Base-by-base conservation (phyloP, 768 basidiomycete species). In the Psilocybe sp. region DNA sequence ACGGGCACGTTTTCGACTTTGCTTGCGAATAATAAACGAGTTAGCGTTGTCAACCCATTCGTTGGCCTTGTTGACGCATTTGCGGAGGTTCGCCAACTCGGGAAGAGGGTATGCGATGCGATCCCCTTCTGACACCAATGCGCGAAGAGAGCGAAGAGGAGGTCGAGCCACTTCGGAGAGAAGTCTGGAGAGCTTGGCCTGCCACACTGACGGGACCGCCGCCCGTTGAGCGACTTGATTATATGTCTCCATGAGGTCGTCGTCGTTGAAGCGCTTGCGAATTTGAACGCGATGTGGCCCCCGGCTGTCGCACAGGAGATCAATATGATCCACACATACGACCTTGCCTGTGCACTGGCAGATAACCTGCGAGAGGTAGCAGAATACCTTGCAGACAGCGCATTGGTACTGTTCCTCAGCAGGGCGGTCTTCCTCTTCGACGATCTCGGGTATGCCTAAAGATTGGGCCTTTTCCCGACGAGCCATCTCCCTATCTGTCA, bases 361-460 rank as follows among this genome's bases (percentile, higher is more conserved):
- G 50, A 81, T 85, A 63, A 98, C 76, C 62, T 97, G 95, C 1
- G 97, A 94, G 37, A 99, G 82, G 66, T 97, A 98, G 69, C 89
- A 94, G 69, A 96, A 98, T 4, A 77, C 81, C 64, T 97, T 95
- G 87, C 97, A 98, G 55, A 88, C 70, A 44, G 77, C 71, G 77
- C 97, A 99, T 67, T 98, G 97, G 67, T 95, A 96, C 64, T 97
- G 92, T 46, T 98, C 95, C 64, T 98, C 97, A 64, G 98, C 96
- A 0, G 86, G 76, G 11, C 84, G 82, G 65, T 98, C 95, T 58
- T 83, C 78, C 56, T 85, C 81, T 57, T 91, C 86, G 20, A 92
- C 71, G 33, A 76, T 70, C 64, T 97, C 93, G 18, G 70, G 65
- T 39, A 92, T 67, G n/a, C 78, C 77, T 33, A 77, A 65, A 15